Percentiles rank a stretch among this genome's conserved stretches.
Evolutionary conservation across 2,329 filamentous ascomycete genomes (phyloP).

Genomic region (Arthrobotrys megalospora): DNA sequence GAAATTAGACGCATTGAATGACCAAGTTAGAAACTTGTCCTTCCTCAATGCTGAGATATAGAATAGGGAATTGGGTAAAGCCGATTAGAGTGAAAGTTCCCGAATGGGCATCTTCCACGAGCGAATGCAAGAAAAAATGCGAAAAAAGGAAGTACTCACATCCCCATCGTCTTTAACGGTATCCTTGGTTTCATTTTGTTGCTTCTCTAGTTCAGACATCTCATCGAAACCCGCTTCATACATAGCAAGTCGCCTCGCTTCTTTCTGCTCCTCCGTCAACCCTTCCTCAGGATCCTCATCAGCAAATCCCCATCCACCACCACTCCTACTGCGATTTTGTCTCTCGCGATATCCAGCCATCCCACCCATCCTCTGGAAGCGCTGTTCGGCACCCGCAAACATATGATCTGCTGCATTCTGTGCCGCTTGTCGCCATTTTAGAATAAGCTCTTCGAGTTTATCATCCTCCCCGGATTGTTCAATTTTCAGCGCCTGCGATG

Average conservation of each 20-base stretch:
- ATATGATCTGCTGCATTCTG: conserved; percentile 63
- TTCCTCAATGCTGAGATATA: conserved; percentile 43
- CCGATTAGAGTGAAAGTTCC: conserved; percentile 23
- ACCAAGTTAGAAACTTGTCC: conserved; percentile 57
- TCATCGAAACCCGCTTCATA: conserved; percentile 58
- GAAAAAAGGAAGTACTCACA: conserved; percentile 31
- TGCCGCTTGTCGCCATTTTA: conserved; percentile 62
- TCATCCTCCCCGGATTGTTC: conserved; percentile 62
- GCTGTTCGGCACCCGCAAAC: conserved; percentile 62
- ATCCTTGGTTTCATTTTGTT: conserved; percentile 36
- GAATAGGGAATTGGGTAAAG: background rate
- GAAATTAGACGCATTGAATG: conserved; percentile 60
- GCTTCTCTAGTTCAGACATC: conserved; percentile 48
- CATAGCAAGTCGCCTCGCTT: conserved; percentile 46
- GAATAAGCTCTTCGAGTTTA: conserved; percentile 62
- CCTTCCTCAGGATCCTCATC: conserved; percentile 54
- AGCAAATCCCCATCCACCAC: conserved; percentile 46
- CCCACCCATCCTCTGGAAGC: conserved; percentile 63
- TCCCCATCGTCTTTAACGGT: conserved; percentile 37
- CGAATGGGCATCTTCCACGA: conserved; percentile 41
- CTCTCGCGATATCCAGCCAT: conserved; percentile 48
- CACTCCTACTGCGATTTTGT: conserved; percentile 38
- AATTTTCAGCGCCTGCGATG: conserved; percentile 63
- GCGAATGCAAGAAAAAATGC: background rate
- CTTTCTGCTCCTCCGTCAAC: conserved; percentile 45